Percentiles rank a stretch among this genome's conserved stretches.
Conservation (phyloP, 2,329 filamentous ascomycete genomes). For the Chaetomium sp. region DNA sequence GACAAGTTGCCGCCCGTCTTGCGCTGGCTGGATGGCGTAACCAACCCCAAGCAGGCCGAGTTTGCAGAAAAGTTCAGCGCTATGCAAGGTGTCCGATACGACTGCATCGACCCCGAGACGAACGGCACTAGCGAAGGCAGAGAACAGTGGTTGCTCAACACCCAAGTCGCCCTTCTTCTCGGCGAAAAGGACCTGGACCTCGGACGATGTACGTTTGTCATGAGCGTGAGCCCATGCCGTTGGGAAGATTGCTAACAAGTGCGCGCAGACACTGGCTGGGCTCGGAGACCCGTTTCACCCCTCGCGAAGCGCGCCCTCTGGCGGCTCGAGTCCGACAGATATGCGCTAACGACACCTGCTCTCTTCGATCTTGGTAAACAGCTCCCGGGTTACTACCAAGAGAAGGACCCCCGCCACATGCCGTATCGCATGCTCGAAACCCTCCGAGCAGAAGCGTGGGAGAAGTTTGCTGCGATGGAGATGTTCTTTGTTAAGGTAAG, state of each 20-base stretch:
- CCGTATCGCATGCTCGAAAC: conserved; percentile 48
- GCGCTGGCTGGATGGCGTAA: conserved; percentile 59
- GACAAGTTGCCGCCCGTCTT: conserved; percentile 62
- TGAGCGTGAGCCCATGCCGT: background rate
- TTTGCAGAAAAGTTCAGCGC: conserved; percentile 58
- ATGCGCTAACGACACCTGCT: conserved; percentile 54
- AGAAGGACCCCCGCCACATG: conserved; percentile 49
- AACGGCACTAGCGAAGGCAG: conserved; percentile 59
- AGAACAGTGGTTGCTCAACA: conserved; percentile 68
- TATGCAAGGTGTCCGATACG: conserved; percentile 64
- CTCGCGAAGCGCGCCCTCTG: conserved; percentile 62
- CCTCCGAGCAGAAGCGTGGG: conserved; percentile 53
- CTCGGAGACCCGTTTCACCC: conserved; percentile 54
- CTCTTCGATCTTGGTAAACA: conserved; percentile 57
- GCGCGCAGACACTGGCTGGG: conserved; percentile 60
- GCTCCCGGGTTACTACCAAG: conserved; percentile 55
- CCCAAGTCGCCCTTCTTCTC: conserved; percentile 63
- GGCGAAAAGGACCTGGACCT: conserved; percentile 66
- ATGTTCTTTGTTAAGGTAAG: conserved; percentile 69
- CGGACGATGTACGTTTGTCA: conserved; percentile 55
- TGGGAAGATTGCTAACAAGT: conserved; percentile 21
- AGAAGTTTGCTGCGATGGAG: conserved; percentile 59
- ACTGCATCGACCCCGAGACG: conserved; percentile 59
- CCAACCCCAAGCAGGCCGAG: conserved; percentile 53
- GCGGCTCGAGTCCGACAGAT: conserved; percentile 59